A percentile compares a stretch with the other conserved stretches of the same genome.
phyloP scores from a whole-genome alignment of 148 eudicot species.

The Suaeda aralocaspica region DNA sequence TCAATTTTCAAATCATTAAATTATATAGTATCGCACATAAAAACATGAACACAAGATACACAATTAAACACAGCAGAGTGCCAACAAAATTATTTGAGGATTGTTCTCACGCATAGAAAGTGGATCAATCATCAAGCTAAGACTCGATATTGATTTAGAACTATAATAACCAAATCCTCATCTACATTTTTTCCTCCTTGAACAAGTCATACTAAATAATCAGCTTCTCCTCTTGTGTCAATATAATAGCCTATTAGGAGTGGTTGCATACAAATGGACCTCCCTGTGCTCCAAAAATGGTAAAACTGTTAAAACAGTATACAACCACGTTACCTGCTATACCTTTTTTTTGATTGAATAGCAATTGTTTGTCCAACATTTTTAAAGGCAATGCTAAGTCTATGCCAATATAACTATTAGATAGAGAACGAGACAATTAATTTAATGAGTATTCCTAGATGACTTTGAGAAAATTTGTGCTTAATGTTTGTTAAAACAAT shows the following conservation, averaged over 20 bases:
- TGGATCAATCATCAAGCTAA: background rate
- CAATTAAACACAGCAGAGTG: background rate
- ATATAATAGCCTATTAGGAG: background rate
- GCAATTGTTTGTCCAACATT: no score
- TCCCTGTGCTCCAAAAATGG: no score
- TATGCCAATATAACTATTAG: no score
- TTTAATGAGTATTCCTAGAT: no score
- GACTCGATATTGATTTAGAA: background rate
- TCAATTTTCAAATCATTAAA: no score
- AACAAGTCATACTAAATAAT: background rate
- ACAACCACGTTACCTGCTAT: no score
- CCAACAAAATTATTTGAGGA: background rate
- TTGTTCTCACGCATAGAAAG: background rate
- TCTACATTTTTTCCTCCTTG: background rate
- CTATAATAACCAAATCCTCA: background rate
- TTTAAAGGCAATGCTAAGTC: no score
- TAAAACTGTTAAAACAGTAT: no score
- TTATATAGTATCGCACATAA: background rate
- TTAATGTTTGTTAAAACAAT: no score
- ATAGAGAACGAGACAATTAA: no score
- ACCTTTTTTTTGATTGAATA: no score
- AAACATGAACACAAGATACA: background rate
- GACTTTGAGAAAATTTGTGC: no score
- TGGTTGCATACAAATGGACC: background rate
- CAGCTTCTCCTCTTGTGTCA: background rate